Base-by-base conservation (phyloP, 2,329 filamentous ascomycete species). In the Elsinoe batatas region DNA sequence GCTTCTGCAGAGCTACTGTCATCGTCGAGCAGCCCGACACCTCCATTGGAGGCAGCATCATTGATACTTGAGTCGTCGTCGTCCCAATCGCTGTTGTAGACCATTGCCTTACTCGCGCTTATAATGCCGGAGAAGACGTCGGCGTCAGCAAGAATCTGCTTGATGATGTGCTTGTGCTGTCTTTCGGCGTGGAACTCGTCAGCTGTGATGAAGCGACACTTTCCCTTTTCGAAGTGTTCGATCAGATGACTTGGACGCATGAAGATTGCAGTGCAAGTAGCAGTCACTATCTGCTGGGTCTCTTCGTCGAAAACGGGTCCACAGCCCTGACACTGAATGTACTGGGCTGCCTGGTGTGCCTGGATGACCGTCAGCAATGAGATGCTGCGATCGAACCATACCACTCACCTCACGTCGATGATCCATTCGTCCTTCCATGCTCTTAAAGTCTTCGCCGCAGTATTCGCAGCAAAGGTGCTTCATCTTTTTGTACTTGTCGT, bases 391-490 rank as follows among this genome's bases (percentile, higher is more conserved):
- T 46, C 17, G 12, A 33, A 30, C 6, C 26, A 18, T 35, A 37
- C 10, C 22, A 63, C 71, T 63, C 63, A 81, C 79, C 60, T 72
- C 64, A 55, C 72, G 68, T n/a, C 80, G 72, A 59, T 84, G 81
- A 17, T 62, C 62, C 54, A 76, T 73, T 10, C 77, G 69, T 1
- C 79, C 80, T 18, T 71, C 72, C 2, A 73, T 68, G 26, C 73
- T 79, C 58, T 75, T 74, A 66, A 81, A 82, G 40, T 82, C 79
- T 7, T 73, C 64, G 11, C 76, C 77, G 54, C 81, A 83, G 40
- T 80, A 70, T 11, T 78, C 75, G 63, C 81, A 84, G 51, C 73
- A 74, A 44, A 78, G 75, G 58, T 79, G 75, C 62, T 62, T 44
- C 50, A 61, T 66, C 69, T 58, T 57, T 15, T 61, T 62, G 38